Conservation (phyloP, 805 yeast species). For the Wilhelminamyces savonicus region DNA sequence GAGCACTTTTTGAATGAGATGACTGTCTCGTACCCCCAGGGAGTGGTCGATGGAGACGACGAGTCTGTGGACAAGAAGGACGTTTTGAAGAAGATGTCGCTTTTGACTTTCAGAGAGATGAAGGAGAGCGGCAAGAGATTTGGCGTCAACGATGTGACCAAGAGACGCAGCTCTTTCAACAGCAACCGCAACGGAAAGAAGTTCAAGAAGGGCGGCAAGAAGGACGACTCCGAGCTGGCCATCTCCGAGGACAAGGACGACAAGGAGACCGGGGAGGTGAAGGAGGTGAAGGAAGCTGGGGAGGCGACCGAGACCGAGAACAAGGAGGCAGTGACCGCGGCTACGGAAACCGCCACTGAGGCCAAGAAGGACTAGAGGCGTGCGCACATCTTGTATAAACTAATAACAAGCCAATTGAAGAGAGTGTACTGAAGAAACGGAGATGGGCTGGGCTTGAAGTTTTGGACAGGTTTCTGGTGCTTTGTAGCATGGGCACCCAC, state of each 20-base stretch:
- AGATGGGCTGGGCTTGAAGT: no score
- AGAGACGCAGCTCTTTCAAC: conserved; percentile 40
- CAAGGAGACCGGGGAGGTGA: conserved; percentile 5
- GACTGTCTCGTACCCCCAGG: conserved; percentile 31
- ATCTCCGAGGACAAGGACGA: conserved; percentile 4
- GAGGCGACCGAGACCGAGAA: conserved; percentile 2
- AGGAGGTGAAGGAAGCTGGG: conserved; percentile 3
- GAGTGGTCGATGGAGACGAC: conserved; percentile 29
- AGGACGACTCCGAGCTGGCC: conserved; percentile 7
- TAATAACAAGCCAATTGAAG: no score
- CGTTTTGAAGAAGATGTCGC: conserved; percentile 38
- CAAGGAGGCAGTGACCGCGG: conserved; percentile 2
- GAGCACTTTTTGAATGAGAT: conserved; percentile 31
- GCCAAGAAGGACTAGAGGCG: no score
- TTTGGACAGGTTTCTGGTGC: no score
- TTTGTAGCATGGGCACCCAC: no score
- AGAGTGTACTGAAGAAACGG: no score
- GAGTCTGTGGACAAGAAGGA: conserved; percentile 42
- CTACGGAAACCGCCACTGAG: neutral
- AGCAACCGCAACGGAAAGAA: conserved; percentile 26
- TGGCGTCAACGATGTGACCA: conserved; percentile 41
- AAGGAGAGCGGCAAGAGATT: conserved; percentile 39
- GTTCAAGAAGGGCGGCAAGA: conserved; percentile 10
- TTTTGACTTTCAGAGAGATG: conserved; percentile 41
- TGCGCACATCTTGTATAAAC: no score